Evolutionary conservation across 495 filamentous ascomycete genomes (phyloP).

Genomic region (Hypoxylon lienhwacheense): DNA sequence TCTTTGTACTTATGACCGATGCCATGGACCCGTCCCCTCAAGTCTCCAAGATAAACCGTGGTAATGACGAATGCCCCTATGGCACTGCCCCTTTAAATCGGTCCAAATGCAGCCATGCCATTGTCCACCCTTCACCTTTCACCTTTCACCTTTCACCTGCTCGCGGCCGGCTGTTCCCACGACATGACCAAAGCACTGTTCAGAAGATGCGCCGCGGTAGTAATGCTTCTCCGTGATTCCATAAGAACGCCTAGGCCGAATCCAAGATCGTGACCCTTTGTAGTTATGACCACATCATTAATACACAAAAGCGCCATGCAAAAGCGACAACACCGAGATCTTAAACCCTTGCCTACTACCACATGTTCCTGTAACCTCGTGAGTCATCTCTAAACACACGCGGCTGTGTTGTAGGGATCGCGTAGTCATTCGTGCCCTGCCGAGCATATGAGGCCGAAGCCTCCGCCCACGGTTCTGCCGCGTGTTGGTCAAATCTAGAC

Average conservation of each 20-base stretch:
- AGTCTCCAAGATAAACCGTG: constrained; percentile 10
- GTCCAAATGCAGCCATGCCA: constrained; percentile 18
- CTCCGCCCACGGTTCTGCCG: constrained; percentile 24
- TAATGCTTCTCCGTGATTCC: constrained; percentile 21
- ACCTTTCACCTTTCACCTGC: no score
- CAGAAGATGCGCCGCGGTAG: constrained; percentile 19
- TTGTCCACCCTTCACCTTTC: no score
- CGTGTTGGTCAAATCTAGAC: constrained; percentile 9
- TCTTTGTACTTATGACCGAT: constrained; percentile 16
- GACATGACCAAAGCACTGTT: no score
- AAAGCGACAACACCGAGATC: not conserved
- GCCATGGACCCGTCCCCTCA: constrained; percentile 4
- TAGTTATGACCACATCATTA: constrained; percentile 15
- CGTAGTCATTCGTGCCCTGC: constrained; percentile 14
- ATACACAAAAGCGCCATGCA: constrained; percentile 10
- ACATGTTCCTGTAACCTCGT: constrained; percentile 25
- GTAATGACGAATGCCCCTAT: constrained; percentile 13
- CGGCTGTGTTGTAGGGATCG: constrained; percentile 28
- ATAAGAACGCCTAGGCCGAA: constrained; percentile 19
- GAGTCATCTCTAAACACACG: constrained; percentile 10
- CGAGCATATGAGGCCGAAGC: constrained; percentile 14
- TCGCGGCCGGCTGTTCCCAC: no score
- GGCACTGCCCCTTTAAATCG: constrained; percentile 9
- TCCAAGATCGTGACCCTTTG: constrained; percentile 3
- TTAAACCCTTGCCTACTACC: constrained; percentile 27